Base-by-base conservation (phyloP, 129 eudicot species). In the Centella asiatica region DNA sequence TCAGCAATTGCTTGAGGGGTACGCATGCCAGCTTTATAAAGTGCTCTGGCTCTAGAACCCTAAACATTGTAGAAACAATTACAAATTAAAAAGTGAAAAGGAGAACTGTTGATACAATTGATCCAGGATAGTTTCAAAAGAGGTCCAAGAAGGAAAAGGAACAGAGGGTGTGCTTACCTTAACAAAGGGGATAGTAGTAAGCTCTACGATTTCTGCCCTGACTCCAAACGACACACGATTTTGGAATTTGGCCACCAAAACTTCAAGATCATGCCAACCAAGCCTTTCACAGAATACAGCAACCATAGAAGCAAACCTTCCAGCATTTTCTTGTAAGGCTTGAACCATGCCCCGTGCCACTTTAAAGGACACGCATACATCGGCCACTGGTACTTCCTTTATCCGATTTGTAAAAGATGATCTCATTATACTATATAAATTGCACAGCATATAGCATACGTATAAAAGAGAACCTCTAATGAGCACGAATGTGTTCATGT, bases 261-360 rank as follows among this genome's bases (percentile, higher is more conserved):
- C 77, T 60, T 92, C 98, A 27, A 92, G 85, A 74, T 92, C 98
- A 74, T 87, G 94, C 98, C 98, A 92, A 72, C 96, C 94, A 67
- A 92, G 90, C 76, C 98, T 82, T 80, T 92, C 98, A 76, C 98
- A 92, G 81, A 92, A 92, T 18, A 87, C 95, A 15, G 96, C 78
- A 72, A 92, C 98, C 98, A 92, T 92, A 27, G 96, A 87, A 18
- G 98, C 98, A 70, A 92, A 92, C 71, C 98, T 76, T 76, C 98
- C 98, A 48, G 96, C 96, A 76, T 92, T 92, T 79, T 92, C 98
- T 81, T 92, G 98, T 56, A 92, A 81, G 25, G 96, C 83, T 69
- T 92, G 98, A 73, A 92, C 96, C 98, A 92, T 84, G 54, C 98
- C 98, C 34, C 98, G 83, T n/a, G 96, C 98, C 68, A 87, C 98